Percentiles rank a stretch among this genome's conserved stretches.
These are phyloP conservation scores for Silene latifolia DNA, from an alignment of 148 eudicot genomes.

Conservation along the genomic window DNA sequence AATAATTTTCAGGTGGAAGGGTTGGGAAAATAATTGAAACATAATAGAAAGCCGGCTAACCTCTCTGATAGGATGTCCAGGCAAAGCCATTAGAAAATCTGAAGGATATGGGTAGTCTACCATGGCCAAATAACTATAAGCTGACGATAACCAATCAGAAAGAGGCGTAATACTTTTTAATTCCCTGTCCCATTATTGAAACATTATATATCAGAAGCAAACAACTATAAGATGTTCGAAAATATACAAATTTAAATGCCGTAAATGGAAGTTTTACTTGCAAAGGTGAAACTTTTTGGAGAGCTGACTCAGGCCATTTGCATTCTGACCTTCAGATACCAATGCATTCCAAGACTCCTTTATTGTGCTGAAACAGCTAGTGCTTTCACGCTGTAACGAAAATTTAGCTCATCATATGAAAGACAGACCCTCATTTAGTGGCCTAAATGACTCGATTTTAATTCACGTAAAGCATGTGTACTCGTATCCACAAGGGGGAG, in stretches of 20 bases:
- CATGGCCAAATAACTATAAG: constrained; percentile 90
- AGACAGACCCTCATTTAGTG: not conserved
- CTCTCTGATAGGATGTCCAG: constrained; percentile 89
- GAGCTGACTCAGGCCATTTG: constrained; percentile 55
- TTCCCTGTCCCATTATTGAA: constrained; percentile 43
- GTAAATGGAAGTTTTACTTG: constrained; percentile 35
- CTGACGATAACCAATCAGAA: constrained; percentile 68
- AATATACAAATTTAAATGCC: not conserved
- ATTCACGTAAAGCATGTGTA: not conserved
- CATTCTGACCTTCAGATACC: constrained; percentile 39
- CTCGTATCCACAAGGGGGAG: too few relatives aligned
- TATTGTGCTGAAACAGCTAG: constrained; percentile 75
- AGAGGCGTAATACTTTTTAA: constrained; percentile 49
- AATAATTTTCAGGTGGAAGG: not conserved
- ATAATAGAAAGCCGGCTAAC: constrained; percentile 31
- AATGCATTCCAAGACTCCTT: constrained; percentile 77
- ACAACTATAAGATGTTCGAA: not conserved
- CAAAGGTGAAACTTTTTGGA: constrained; percentile 66
- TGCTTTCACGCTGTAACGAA: constrained; percentile 61
- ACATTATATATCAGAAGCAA: constrained; percentile 8
- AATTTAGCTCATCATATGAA: not conserved
- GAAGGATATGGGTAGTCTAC: constrained; percentile 80
- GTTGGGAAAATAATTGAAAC: not conserved
- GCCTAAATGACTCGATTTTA: not conserved
- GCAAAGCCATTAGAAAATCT: constrained; percentile 76